phyloP scores from a whole-genome alignment of 345 rosid genomes.

The Melaleuca quinquenervia region DNA sequence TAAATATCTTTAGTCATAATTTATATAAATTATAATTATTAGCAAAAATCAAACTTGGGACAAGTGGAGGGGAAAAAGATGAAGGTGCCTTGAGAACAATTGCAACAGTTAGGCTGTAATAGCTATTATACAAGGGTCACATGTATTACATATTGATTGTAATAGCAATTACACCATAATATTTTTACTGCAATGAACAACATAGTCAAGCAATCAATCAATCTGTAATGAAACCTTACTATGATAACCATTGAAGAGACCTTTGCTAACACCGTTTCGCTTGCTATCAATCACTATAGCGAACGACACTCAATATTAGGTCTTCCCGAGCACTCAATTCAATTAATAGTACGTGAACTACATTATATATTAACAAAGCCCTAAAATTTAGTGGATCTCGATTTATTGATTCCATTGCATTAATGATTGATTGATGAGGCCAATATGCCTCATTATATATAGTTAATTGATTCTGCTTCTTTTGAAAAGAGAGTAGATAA shows the following conservation, averaged over 20 bases:
- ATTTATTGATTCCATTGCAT: not conserved
- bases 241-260: not conserved
- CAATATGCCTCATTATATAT: not conserved
- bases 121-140: not conserved
- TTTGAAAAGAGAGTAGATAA: not conserved
- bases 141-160: not conserved
- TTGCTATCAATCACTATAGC: rapidly evolving
- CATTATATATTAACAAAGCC: not conserved
- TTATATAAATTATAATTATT: not conserved
- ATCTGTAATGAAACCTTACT: not conserved
- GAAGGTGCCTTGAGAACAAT: not conserved
- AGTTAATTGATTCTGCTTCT: not conserved
- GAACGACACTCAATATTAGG: too few species aligned
- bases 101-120: not conserved
- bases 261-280: not conserved
- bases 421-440: not conserved
- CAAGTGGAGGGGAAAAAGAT: not conserved
- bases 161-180: not conserved
- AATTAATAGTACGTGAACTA: not conserved
- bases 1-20: not conserved
- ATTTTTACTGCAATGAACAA: not conserved
- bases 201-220: not conserved
- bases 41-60: not conserved
- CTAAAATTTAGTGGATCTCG: not conserved
- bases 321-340: not conserved